phyloP scores from a whole-genome alignment of 2,329 filamentous ascomycete species.

The Aspergillus sp. region DNA sequence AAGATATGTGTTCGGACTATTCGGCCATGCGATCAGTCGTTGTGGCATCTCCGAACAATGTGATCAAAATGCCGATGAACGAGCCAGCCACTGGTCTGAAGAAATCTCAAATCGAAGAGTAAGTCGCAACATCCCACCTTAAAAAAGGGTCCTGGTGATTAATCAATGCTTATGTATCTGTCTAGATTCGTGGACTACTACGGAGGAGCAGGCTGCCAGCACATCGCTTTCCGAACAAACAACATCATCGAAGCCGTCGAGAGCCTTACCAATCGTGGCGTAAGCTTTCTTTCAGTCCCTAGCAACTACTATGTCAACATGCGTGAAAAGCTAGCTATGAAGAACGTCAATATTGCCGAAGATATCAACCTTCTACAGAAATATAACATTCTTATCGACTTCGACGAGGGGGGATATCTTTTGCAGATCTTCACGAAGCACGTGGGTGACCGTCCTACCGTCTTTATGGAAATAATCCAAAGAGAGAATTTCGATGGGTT shows the following conservation, averaged over 20 bases:
- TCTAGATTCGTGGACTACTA: constrained; percentile 70
- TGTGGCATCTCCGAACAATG: constrained; percentile 77
- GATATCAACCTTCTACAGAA: constrained; percentile 72
- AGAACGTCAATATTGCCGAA: constrained; percentile 63
- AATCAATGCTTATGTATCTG: too few species aligned
- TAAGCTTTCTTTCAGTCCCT: constrained; percentile 85
- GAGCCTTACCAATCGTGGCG: constrained; percentile 72
- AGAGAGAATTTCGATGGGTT: constrained; percentile 84
- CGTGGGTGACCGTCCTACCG: constrained; percentile 83
- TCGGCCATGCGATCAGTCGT: constrained; percentile 82
- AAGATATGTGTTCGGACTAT: constrained; percentile 84
- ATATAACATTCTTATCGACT: constrained; percentile 85
- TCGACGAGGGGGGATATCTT: constrained; percentile 85
- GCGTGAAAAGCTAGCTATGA: constrained; percentile 65
- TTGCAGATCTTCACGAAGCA: constrained; percentile 75
- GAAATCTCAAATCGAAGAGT: too few species aligned
- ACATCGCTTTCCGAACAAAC: constrained; percentile 78
- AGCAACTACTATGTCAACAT: constrained; percentile 76
- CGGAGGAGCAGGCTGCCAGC: constrained; percentile 81
- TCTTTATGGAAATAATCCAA: constrained; percentile 93
- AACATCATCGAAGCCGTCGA: constrained; percentile 74
- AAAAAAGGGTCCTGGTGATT: too few species aligned
- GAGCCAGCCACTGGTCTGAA: constrained; percentile 73
- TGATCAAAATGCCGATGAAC: constrained; percentile 97
- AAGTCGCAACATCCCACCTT: too few species aligned